Conservation (phyloP, 108 stramenopile species). For the Skeletonema costatum region DNA sequence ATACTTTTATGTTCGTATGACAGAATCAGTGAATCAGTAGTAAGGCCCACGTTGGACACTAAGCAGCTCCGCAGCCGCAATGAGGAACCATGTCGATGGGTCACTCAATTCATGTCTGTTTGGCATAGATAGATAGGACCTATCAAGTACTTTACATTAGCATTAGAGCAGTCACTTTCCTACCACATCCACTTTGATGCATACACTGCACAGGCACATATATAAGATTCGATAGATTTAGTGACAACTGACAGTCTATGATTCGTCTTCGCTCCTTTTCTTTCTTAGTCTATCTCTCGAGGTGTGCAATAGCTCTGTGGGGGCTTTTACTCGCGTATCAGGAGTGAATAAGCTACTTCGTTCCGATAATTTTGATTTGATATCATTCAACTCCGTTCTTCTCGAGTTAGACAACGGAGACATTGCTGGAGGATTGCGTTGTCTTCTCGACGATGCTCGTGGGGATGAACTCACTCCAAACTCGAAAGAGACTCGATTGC, state of each 20-base stretch:
- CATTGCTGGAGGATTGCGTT: not conserved
- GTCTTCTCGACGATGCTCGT: not conserved
- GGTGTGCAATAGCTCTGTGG: not conserved
- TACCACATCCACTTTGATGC: too few relatives aligned
- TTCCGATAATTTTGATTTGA: slow-evolving; percentile 14
- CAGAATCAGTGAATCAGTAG: too few relatives aligned
- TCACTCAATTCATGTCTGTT: too few relatives aligned
- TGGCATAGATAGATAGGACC: too few relatives aligned
- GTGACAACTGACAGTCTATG: not conserved
- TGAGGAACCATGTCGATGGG: too few relatives aligned
- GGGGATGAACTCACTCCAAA: slow-evolving; percentile 8
- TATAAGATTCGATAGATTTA: too few relatives aligned
- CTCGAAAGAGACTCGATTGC: slow-evolving; percentile 12
- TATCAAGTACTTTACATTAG: too few relatives aligned
- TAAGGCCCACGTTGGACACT: too few relatives aligned
- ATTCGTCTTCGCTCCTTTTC: not conserved
- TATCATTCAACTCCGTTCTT: not conserved
- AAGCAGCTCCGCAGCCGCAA: too few relatives aligned
- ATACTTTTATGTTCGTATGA: too few relatives aligned
- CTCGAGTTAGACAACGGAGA: not conserved
- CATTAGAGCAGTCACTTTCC: too few relatives aligned
- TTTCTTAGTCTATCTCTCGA: not conserved
- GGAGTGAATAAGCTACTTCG: slow-evolving; percentile 2
- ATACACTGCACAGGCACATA: too few relatives aligned
- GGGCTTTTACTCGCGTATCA: slow-evolving; percentile 16